Percentiles rank a stretch among this genome's conserved stretches.
Evolutionary conservation across 768 basidiomycete genomes (phyloP).

Genomic region (Mycena latifolia): DNA sequence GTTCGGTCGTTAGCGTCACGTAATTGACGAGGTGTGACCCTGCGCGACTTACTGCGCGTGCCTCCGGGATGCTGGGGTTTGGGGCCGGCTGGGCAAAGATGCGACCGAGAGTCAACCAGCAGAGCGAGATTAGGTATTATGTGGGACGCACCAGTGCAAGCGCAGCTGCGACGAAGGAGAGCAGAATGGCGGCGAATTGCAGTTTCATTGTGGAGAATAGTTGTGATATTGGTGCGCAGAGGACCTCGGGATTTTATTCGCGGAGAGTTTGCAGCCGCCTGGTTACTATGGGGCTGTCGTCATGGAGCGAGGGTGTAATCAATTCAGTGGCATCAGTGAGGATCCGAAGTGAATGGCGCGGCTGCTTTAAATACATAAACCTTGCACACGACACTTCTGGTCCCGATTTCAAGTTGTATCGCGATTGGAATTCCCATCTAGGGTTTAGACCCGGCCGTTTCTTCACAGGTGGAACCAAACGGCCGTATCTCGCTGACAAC

Average conservation of each 20-base stretch:
- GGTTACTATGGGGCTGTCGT: conserved; percentile 7
- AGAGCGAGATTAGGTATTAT: conserved; percentile 8
- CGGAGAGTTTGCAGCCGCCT: conserved; percentile 10
- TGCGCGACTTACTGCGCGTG: conserved; percentile 11
- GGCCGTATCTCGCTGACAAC: not conserved
- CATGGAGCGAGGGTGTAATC: conserved; percentile 12
- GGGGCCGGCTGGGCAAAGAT: conserved; percentile 6
- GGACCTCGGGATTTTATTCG: conserved; percentile 6
- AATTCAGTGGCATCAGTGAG: not conserved
- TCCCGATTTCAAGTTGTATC: not conserved
- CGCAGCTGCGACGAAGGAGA: conserved; percentile 10
- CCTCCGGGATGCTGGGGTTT: conserved; percentile 8
- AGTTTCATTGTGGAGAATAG: conserved; percentile 13
- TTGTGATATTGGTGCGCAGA: not conserved
- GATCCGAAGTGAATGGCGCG: not conserved
- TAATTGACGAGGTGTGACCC: not conserved
- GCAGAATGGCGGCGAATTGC: not conserved
- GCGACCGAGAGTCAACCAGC: not conserved
- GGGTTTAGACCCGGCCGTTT: conserved; percentile 2
- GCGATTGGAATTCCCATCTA: conserved; percentile 8
- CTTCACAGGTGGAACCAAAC: not conserved
- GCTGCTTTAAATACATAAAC: conserved; percentile 7
- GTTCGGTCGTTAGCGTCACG: conserved; percentile 2
- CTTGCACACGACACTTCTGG: conserved; percentile 2
- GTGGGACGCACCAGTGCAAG: conserved; percentile 13